Percentiles rank a stretch among this genome's conserved stretches.
These are phyloP conservation scores for Nicotiana tabacum DNA, from an alignment of 257 asterid genomes.

Conservation along the genomic window DNA sequence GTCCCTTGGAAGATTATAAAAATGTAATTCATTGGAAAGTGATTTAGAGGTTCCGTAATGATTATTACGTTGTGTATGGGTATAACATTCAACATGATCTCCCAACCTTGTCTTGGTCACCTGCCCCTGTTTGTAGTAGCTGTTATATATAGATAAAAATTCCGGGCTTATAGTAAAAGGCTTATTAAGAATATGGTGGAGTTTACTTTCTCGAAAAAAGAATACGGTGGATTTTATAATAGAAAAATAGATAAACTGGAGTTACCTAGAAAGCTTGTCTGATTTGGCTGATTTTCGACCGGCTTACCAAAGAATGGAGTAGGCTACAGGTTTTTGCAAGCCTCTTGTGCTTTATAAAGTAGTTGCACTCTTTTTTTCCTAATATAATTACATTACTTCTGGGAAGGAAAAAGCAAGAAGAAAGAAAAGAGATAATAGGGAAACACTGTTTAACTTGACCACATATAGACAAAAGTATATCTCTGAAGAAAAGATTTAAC, in stretches of 20 bases:
- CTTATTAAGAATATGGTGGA: not conserved
- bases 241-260: not conserved
- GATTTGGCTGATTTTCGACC: not conserved
- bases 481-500: not conserved
- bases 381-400: not conserved
- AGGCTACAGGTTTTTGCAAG: not conserved
- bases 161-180: not conserved
- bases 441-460: constrained; percentile 1
- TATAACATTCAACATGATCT: not conserved
- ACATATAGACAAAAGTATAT: not conserved
- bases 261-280: not conserved
- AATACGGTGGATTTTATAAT: not conserved
- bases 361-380: not conserved
- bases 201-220: not conserved
- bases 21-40: not conserved
- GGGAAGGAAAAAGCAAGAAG: not conserved
- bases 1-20: not conserved
- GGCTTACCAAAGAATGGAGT: not conserved
- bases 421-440: not conserved
- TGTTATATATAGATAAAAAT: not conserved
- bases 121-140: not conserved
- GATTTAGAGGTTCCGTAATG: not conserved
- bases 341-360: not conserved
- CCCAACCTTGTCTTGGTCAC: not conserved
- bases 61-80: not conserved